Base-by-base conservation (phyloP, 192 early-diverging fungal genomes). In the Entomortierella chlamydospora region DNA sequence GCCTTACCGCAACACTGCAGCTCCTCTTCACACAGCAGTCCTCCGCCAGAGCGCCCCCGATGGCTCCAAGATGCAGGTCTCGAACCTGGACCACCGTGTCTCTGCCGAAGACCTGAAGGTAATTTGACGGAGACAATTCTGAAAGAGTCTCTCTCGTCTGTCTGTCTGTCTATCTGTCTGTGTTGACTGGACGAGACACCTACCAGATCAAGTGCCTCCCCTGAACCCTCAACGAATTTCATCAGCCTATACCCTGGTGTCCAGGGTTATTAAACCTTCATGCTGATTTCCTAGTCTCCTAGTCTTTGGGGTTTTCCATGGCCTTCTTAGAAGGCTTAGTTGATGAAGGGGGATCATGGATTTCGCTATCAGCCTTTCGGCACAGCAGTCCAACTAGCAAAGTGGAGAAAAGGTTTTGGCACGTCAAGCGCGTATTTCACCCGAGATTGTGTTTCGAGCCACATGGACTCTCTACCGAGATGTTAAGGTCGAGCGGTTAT, bases 41-140 rank as follows among this genome's bases (percentile, higher is more conserved):
- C 51, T 79, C 31, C 76, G 76, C 63, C 67, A 79, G 63, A 70
- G 54, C 31, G 63, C 43, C 39, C 77, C 78, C 25, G 82, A 85
- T 65, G 84, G 84, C 54, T 82, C 81, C 57, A 85, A 87, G 76
- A 86, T 87, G 52, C 76, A 87, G 62, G 82, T 87, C 62, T 86
- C 86, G 33, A 87, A 87, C 82, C 84, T 87, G 50, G 86, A 84
- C 62, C 73, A 81, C 72, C 87, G 81, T 55, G 86, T 87, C 61
- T 76, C 85, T 45, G 74, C 83, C 49, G 82, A 82, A 43, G 85
- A 87, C 70, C 74, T 87, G 81, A 79, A 81, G 82, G 86, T 85
- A 84, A 83, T 52, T 80, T 72, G 65, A 68, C 53, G 54, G 57
- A 56, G 50, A 64, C 34, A 20, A 30, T 54, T 39, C 56, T 43